Conservation (phyloP, 2,329 filamentous ascomycete genomes). For the Ophiocordyceps camponoti-leonardi region DNA sequence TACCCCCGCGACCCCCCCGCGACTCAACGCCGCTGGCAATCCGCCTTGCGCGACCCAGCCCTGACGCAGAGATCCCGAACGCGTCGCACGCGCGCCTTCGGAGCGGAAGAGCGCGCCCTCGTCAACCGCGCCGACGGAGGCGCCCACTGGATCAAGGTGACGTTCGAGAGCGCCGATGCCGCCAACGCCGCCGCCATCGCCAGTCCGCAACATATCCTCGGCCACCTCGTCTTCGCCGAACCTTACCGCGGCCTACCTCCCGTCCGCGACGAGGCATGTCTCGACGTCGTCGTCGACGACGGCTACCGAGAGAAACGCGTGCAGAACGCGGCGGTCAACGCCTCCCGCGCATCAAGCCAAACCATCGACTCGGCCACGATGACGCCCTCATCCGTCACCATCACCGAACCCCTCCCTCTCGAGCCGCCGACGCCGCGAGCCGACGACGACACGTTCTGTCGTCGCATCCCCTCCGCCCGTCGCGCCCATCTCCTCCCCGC, state of each 20-base stretch:
- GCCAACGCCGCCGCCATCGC: conserved; percentile 52
- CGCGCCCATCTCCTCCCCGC: conserved; percentile 48
- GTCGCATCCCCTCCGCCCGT: conserved; percentile 49
- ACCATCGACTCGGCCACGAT: conserved; percentile 41
- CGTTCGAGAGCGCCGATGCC: conserved; percentile 57
- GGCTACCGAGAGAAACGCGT: conserved; percentile 11
- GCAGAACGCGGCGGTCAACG: conserved; percentile 17
- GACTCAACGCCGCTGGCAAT: conserved; percentile 52
- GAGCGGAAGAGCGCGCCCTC: conserved; percentile 55
- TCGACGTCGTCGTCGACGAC: conserved; percentile 26
- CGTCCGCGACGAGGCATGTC: conserved; percentile 43
- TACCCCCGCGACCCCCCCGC: conserved; percentile 74
- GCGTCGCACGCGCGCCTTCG: conserved; percentile 31
- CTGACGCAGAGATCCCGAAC: conserved; percentile 37
- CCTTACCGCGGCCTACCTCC: conserved; percentile 49
- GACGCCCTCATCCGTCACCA: conserved; percentile 27
- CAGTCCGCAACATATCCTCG: conserved; percentile 56
- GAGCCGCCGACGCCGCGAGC: conserved; percentile 8
- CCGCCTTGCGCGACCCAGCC: conserved; percentile 56
- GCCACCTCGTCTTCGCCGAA: conserved; percentile 55
- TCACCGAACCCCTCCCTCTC: conserved; percentile 15
- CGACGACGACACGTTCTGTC: conserved; percentile 31
- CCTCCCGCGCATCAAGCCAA: conserved; percentile 31
- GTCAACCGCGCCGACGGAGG: conserved; percentile 72
- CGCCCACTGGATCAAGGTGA: conserved; percentile 82